Base-by-base conservation (phyloP, 768 basidiomycete species). In the Xerocomellus amylosporus region DNA sequence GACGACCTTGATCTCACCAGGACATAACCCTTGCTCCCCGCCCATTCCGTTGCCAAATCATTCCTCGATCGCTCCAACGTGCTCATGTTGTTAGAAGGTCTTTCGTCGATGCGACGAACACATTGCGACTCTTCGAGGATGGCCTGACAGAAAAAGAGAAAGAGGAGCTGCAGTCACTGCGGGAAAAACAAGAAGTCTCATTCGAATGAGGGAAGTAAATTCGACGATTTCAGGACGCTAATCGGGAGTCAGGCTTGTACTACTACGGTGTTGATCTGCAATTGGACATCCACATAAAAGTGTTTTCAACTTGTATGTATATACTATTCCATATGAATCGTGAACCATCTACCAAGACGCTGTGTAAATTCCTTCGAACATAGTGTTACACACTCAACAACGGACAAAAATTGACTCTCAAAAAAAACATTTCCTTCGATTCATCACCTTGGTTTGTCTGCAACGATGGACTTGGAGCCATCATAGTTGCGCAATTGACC, bases 401-500 rank as follows among this genome's bases (percentile, higher is more conserved):
- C n/a, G n/a, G n/a, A n/a, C n/a, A n/a, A n/a, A n/a, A n/a, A n/a
- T n/a, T n/a, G n/a, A n/a, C n/a, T n/a, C n/a, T n/a, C n/a, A n/a
- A n/a, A n/a, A n/a, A n/a, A n/a, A n/a, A n/a, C n/a, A n/a, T n/a
- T n/a, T n/a, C n/a, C n/a, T 24, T 24, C 4, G 24, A 24, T 24
- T 24, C 9, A 38, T 38, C 37, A n/a, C n/a, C 9, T 30, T 17
- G 51, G 44, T 15, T 53, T 53, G 28, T 24, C 51, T 8, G 51
- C 51, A 46, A 53, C 45, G 14, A 53, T 53, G 20, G 51, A 46
- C 30, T 40, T 40, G 10, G 45, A 46, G 7, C 51, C 51, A 46
- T 53, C 45, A 13, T 53, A 53, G n/a, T 53, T 53, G 22, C 51
- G 45, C 40, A 53, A 10, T 24, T 53, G 51, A 22, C 51, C 51